phyloP scores from a whole-genome alignment of 352 stramenopile genomes.

The Phytopythium helicoides region DNA sequence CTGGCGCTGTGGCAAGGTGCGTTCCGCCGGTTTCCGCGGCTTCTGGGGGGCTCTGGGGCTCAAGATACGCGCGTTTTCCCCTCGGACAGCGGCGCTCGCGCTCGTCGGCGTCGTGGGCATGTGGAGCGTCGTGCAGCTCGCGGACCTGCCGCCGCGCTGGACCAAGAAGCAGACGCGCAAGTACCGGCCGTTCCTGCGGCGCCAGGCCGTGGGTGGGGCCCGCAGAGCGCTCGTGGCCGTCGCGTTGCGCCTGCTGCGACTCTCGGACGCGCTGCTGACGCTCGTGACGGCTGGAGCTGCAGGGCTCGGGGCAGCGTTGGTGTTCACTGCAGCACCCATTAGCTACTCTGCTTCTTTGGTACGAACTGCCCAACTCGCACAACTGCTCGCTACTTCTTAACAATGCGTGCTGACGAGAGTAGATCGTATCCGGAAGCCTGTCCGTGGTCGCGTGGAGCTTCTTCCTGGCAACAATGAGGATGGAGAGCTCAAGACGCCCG shows the following conservation, averaged over 20 bases:
- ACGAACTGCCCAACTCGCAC: too few species aligned
- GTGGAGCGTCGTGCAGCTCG: slow-evolving; percentile 6
- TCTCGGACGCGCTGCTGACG: slow-evolving; percentile 3
- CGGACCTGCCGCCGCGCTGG: slow-evolving; percentile 5
- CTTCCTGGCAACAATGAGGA: slow-evolving; percentile 4
- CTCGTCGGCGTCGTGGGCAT: slow-evolving; percentile 1
- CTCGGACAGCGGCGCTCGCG: background rate
- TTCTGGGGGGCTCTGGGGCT: background rate
- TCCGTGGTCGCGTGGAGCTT: slow-evolving; percentile 3
- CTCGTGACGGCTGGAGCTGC: background rate
- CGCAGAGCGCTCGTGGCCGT: background rate
- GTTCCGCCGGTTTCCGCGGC: background rate
- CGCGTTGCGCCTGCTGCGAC: background rate
- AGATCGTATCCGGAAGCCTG: slow-evolving; percentile 3
- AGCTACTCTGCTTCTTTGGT: slow-evolving; percentile 7
- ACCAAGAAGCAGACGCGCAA: slow-evolving; percentile 3
- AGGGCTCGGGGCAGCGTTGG: background rate
- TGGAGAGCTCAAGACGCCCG: slow-evolving; percentile 3
- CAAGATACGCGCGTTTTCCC: background rate
- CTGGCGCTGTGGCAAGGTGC: slow-evolving; percentile 5
- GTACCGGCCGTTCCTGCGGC: background rate
- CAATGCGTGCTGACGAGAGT: too few species aligned
- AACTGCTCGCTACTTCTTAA: background rate
- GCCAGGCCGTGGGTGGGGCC: background rate
- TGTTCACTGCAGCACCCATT: background rate